phyloP scores from a whole-genome alignment of 805 yeast species.

The Pichia californica region DNA sequence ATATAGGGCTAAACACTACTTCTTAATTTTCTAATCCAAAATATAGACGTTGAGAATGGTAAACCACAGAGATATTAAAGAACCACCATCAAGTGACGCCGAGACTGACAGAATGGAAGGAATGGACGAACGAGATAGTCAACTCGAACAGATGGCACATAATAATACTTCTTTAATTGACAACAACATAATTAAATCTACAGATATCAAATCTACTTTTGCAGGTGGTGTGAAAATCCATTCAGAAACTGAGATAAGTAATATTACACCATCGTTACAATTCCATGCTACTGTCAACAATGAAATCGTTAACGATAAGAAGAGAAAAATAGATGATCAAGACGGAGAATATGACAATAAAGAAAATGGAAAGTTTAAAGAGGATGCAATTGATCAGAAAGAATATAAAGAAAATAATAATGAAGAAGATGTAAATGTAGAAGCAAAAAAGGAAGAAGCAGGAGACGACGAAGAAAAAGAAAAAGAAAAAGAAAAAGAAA shows the following conservation, averaged over 20 bases:
- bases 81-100: constrained; percentile 58
- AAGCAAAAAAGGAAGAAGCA: no score
- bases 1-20: no score
- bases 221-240: no score
- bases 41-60: not conserved
- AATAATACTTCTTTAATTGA: no score
- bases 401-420: constrained; percentile 26
- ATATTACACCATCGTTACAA: no score
- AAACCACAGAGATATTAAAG: not conserved
- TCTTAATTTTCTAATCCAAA: no score
- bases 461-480: constrained; percentile 22
- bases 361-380: not conserved
- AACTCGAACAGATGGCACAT: constrained; percentile 35
- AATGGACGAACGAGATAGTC: constrained; percentile 45
- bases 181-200: no score
- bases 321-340: constrained; percentile 30
- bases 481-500: constrained; percentile 13
- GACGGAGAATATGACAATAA: not conserved
- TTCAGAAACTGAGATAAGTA: no score
- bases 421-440: no score
- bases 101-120: constrained; percentile 83
- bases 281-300: not conserved
- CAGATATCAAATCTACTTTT: no score
- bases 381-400: constrained; percentile 12
- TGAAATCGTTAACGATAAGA: constrained; percentile 10